Evolutionary conservation across 2,329 filamentous ascomycete species (phyloP), one percentile per base, ranked within the genome.

Genomic region (Aspergillus unguis): DNA sequence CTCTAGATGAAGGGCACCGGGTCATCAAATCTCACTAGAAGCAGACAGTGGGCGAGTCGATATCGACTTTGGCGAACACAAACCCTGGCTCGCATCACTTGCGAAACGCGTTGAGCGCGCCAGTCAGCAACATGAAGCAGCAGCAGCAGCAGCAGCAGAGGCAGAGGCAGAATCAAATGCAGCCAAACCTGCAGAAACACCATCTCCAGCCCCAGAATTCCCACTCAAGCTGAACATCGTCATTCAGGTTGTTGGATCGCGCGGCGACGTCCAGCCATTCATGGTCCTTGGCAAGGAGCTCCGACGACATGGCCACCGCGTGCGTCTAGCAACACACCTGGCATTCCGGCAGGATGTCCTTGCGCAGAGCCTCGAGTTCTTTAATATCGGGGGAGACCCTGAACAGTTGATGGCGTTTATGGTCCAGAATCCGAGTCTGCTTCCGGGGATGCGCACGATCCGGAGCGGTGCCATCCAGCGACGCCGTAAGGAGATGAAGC

Each of bases 351-450:
- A 75, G 1, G 88, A 90, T 59, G 85, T 91, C 5, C 80, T 84
- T 56, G 83, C 87, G 54, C 85, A 85, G 66, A 85, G 80, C 0
- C 77, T 91, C 23, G 87, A 91, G 62, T 91, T 90, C 67, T 90
- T 86, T 68, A 82, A 75, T 56, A 87, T 90, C 47, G 86, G 86
- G 23, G 87, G 86, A 4, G 85, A 90, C 65, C 87, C 87, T 2
- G 80, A 83, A 2, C 81, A 87, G 62, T 76, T 90, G 37, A 90
- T 90, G 87, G 87, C 90, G 3, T 94, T 92, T 64, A 94, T 94
- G 90, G 89, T 94, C 45, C 91, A 92, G 70, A 87, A 94, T 59
- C 89, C 90, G 0, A 88, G 89, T 0, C 76, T 95, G 29, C 90
- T 94, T 85, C 90, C 90, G 2, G 87, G 87, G 0, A 82, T 92